A percentile compares a stretch with the other conserved stretches of the same genome.
Evolutionary conservation across 352 stramenopile genomes (phyloP).

Genomic region (Globisporangium megalacanthum): DNA sequence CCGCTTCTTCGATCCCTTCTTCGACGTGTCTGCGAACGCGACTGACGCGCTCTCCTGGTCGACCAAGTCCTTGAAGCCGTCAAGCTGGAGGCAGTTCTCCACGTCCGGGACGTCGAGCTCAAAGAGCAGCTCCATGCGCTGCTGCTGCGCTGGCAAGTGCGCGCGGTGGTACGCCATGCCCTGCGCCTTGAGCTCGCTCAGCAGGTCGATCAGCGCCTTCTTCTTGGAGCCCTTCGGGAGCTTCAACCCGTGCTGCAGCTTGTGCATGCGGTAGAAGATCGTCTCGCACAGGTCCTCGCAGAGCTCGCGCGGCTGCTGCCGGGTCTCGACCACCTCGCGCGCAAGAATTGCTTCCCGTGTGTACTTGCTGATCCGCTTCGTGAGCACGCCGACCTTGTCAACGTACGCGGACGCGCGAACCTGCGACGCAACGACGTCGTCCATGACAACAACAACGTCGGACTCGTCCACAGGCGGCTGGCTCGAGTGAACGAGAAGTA

Average conservation of each 20-base stretch:
- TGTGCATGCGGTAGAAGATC: conserved; percentile 95
- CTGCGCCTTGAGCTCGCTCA: conserved; percentile 84
- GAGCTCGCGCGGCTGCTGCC: conserved; percentile 66
- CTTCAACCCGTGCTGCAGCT: conserved; percentile 70
- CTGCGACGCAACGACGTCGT: background rate
- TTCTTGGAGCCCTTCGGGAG: conserved; percentile 96
- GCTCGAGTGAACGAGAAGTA: conserved; percentile 11
- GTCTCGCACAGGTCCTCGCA: conserved; percentile 89
- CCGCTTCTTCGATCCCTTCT: conserved; percentile 17
- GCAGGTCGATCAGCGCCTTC: conserved; percentile 94
- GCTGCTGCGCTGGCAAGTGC: conserved; percentile 64
- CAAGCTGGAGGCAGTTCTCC: conserved; percentile 76
- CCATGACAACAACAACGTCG: conserved; percentile 1
- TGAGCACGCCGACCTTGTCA: conserved; percentile 45
- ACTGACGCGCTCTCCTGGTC: conserved; percentile 17
- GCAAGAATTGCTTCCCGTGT: conserved; percentile 66
- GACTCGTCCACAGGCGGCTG: background rate
- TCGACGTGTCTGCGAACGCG: conserved; percentile 14
- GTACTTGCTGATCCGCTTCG: conserved; percentile 76
- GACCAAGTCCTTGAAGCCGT: conserved; percentile 45
- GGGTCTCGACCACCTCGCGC: conserved; percentile 41
- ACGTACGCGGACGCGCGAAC: conserved; percentile 30
- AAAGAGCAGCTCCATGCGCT: conserved; percentile 79
- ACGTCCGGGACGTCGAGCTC: conserved; percentile 79
- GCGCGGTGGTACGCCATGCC: conserved; percentile 77